Evolutionary conservation across 768 basidiomycete species (phyloP), one percentile per base, ranked within the genome.

Genomic region (Collybia mongolica): DNA sequence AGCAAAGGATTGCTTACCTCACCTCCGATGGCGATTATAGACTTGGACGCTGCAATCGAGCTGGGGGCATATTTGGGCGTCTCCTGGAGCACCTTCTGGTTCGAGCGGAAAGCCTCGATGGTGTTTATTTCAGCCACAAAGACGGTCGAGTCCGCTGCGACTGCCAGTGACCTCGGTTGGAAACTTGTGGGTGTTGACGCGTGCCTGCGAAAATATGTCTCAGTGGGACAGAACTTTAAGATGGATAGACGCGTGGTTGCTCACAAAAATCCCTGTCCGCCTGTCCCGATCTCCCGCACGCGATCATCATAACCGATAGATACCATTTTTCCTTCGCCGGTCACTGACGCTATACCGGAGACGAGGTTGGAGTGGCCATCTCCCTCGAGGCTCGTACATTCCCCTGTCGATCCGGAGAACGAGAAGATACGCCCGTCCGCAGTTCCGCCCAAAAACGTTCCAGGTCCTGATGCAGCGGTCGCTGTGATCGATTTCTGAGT

Each of bases 401-500:
- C 75, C 28, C 74, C 75, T 2, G 69, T 65, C 0, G 72, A 58
- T 0, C 76, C 70, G 14, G 83, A 77, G 62, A 87, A 91, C 1
- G 84, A 75, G 41, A 86, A 73, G 1, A 84, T 70, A 12, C 90
- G 84, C 1, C 93, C 93, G 53, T 93, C 90, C 3, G 86, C 84
- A 0, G 86, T 84, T 15, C 93, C 93, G 0, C 84, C 79, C 49
- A 93, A 72, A 73, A 96, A 91, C 0, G 91, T 92, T n/a, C 63
- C 65, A 1, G 75, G 62, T 2, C 64, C 61, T 0, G 65, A 59
- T 0, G 77, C 63, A 1, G 80, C 64, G 15, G 81, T 74, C 0
- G 88, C 76, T 0, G 88, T 96, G 55, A 98, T 78, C 2, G 88
- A 70, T 62, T 84, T 92, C 65, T 93, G 88, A 14, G 93, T 84